Base-by-base conservation (phyloP, 208 protist genomes). In the Leishmania amazonensis region DNA sequence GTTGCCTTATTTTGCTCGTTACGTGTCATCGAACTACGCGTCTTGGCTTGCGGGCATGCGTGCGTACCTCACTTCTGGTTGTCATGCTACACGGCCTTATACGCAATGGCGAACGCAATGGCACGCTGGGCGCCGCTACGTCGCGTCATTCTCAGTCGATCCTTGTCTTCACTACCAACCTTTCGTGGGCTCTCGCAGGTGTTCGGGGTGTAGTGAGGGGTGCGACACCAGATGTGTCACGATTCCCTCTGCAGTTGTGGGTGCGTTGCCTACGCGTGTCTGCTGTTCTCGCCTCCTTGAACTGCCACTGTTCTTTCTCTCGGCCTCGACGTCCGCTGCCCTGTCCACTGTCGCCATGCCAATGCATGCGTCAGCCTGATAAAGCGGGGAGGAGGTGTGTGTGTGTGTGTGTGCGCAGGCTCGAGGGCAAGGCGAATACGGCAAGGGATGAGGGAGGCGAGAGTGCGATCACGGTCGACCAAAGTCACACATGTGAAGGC, bases 111-210 rank as follows among this genome's bases (percentile, higher is more conserved):
- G 19, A 13, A 17, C 9, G 21, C 42, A 0, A 31, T 28, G 6
- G n/a, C 40, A 53, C 45, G 8, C 65, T 19, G 40, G 68, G 28
- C 24, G 3, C 1, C 13, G 31, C 21, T 47, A 51, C n/a, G 6
- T 53, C 31, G n/a, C 75, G 7, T 28, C 70, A 24, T 35, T 58
- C 53, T 71, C 42, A 76, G 51, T n/a, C 3, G 42, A 6, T n/a
- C 45, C 42, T 45, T 73, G 24, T 73, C 38, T 73, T 73, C 42
- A 73, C 42, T 38, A n/a, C 68, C 40, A 73, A 53, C 68, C 42
- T 31, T 51, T 53, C 24, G 4, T 73, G 68, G 68, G 68, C 68
- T 73, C 45, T 73, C 45, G 68, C 42, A 73, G 38, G 68, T 24
- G 42, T 73, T 73, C 7, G 40, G 2, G 21, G 42, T 73, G 35